Conservation (phyloP, 352 stramenopile species). For the Elongisporangium undulatum region DNA sequence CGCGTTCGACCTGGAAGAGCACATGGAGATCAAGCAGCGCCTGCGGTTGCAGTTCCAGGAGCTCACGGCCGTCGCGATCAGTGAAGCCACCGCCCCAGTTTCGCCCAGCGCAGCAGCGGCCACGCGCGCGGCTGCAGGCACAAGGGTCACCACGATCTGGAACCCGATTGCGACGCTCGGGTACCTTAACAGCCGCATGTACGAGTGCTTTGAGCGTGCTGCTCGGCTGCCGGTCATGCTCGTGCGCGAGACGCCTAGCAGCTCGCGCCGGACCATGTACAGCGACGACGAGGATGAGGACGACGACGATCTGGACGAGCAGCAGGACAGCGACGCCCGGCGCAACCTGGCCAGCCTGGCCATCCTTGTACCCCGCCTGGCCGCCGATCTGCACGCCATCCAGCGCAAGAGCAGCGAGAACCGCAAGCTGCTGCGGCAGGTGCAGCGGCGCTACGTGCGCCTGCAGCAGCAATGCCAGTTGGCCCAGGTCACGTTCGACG, state of each 20-base stretch:
- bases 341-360: slow-evolving; percentile 57
- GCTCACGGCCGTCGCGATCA: slow-evolving; percentile 35
- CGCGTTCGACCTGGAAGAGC: slow-evolving; percentile 62
- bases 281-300: slow-evolving; percentile 34
- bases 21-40: slow-evolving; percentile 29
- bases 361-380: slow-evolving; percentile 53
- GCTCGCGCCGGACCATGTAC: slow-evolving; percentile 11
- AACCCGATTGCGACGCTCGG: slow-evolving; percentile 26
- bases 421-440: slow-evolving; percentile 24
- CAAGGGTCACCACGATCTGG: no score
- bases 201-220: slow-evolving; percentile 55
- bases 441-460: slow-evolving; percentile 25
- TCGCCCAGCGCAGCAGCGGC: slow-evolving; percentile 12
- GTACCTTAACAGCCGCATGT: slow-evolving; percentile 58
- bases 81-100: slow-evolving; percentile 38
- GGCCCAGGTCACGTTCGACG: slow-evolving; percentile 63
- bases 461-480: slow-evolving; percentile 49
- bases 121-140: slow-evolving; percentile 5
- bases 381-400: slow-evolving; percentile 38
- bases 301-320: slow-evolving; percentile 35
- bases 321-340: slow-evolving; percentile 39
- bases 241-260: no score
- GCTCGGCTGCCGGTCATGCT: slow-evolving; percentile 13
- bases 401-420: slow-evolving; percentile 44
- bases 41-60: slow-evolving; percentile 44